Percentiles rank a stretch among this genome's conserved stretches.
Conservation (phyloP, 2,329 filamentous ascomycete genomes). For the Penicillium sp. region DNA sequence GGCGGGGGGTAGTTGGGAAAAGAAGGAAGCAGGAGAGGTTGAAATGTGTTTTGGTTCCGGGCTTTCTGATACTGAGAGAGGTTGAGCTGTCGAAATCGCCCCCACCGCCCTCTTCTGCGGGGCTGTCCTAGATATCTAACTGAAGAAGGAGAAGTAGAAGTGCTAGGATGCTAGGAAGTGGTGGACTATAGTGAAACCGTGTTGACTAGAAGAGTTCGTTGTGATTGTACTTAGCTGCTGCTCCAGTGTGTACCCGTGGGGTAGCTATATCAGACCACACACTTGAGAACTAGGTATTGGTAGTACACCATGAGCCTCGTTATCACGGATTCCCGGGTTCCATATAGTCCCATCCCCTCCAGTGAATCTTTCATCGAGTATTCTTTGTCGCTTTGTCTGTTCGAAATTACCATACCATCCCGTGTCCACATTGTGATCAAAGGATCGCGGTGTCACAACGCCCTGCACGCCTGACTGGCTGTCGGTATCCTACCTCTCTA, state of each 20-base stretch:
- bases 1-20: slow-evolving; percentile 2
- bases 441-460: background rate
- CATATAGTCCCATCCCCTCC: background rate
- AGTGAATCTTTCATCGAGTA: no score
- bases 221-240: no score
- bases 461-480: background rate
- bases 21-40: no score
- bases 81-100: background rate
- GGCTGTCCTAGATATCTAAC: background rate
- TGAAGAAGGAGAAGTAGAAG: no score
- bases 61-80: slow-evolving; percentile 2
- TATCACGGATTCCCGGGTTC: no score
- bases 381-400: background rate
- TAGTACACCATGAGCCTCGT: no score
- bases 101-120: slow-evolving; percentile 5
- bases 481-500: background rate
- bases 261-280: no score
- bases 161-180: no score
- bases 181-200: no score
- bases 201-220: no score
- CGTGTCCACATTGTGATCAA: background rate
- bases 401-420: background rate
- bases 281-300: no score
- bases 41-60: background rate
- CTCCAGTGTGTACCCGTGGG: no score